Percentiles rank a stretch among this genome's conserved stretches.
These are phyloP conservation scores for Mucor indicus DNA, from an alignment of 371 early-diverging fungal species.

Conservation along the genomic window DNA sequence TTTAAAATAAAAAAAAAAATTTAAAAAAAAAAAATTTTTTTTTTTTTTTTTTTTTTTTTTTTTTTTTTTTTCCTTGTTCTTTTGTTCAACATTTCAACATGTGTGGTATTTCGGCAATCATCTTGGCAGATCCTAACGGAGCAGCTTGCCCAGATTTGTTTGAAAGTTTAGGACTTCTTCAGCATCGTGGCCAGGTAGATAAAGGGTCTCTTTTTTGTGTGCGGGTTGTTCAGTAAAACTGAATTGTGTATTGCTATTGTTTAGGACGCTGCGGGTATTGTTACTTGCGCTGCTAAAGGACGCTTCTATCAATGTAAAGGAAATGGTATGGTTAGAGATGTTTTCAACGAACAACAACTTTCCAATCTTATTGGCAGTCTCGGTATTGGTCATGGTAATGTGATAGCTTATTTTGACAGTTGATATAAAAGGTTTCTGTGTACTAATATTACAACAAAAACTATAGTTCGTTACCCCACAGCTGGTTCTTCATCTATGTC, in stretches of 20 bases:
- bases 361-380: slow-evolving; percentile 78
- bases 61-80: neutral
- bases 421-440: neutral
- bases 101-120: slow-evolving; percentile 92
- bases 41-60: neutral
- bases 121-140: slow-evolving; percentile 78
- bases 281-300: slow-evolving; percentile 94
- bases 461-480: slow-evolving; percentile 93
- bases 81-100: slow-evolving; percentile 38
- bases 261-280: slow-evolving; percentile 97
- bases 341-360: slow-evolving; percentile 81
- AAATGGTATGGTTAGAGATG: slow-evolving; percentile 97
- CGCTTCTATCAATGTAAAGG: slow-evolving; percentile 96
- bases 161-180: slow-evolving; percentile 90
- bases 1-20: no score
- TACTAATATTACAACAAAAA: neutral
- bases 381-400: slow-evolving; percentile 96
- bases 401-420: neutral
- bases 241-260: neutral
- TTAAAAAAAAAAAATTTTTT: neutral
- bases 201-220: neutral
- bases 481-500: slow-evolving; percentile 91
- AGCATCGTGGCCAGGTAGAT: slow-evolving; percentile 96
- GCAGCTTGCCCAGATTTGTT: slow-evolving; percentile 83
- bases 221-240: neutral